Conservation (phyloP, 2,329 filamentous ascomycete genomes). For the Allantophomopsis lycopodina region DNA sequence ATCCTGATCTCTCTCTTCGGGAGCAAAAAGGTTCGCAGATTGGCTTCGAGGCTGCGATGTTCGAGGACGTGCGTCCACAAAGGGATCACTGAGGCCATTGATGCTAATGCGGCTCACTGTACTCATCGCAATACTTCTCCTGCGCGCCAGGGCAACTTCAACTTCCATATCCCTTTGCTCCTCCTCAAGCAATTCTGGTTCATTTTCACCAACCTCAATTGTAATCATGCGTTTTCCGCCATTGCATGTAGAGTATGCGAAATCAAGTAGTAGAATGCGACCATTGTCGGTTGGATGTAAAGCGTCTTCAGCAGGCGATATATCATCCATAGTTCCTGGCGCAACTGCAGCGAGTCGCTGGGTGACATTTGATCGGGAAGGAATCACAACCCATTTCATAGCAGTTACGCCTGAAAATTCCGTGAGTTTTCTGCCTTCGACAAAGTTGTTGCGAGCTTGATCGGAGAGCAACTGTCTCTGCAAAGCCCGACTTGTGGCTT, state of each 20-base stretch:
- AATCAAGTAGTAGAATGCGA: slow-evolving; percentile 59
- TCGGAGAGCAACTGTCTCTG: slow-evolving; percentile 60
- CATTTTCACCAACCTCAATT: slow-evolving; percentile 60
- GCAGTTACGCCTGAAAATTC: slow-evolving; percentile 53
- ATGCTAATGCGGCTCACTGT: neutral
- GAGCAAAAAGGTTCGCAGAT: slow-evolving; percentile 2
- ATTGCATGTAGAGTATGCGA: slow-evolving; percentile 46
- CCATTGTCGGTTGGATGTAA: slow-evolving; percentile 69
- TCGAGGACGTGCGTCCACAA: neutral
- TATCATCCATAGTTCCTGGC: slow-evolving; percentile 48
- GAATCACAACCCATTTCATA: slow-evolving; percentile 57
- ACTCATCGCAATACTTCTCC: slow-evolving; percentile 47
- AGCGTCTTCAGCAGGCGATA: slow-evolving; percentile 48
- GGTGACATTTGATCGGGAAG: slow-evolving; percentile 29
- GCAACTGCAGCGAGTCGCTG: slow-evolving; percentile 58
- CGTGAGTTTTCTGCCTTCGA: slow-evolving; percentile 51
- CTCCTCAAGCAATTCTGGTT: slow-evolving; percentile 59
- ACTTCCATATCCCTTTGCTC: slow-evolving; percentile 61
- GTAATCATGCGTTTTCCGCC: slow-evolving; percentile 43
- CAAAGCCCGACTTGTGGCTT: slow-evolving; percentile 27
- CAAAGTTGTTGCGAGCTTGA: slow-evolving; percentile 54
- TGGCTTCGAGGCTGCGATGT: slow-evolving; percentile 4
- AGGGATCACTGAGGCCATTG: neutral
- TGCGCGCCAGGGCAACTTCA: slow-evolving; percentile 66
- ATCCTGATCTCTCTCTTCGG: slow-evolving; percentile 8